Conservation (phyloP, 1,139 yeast genomes). For the Kurtzmaniella quercitrusa region DNA sequence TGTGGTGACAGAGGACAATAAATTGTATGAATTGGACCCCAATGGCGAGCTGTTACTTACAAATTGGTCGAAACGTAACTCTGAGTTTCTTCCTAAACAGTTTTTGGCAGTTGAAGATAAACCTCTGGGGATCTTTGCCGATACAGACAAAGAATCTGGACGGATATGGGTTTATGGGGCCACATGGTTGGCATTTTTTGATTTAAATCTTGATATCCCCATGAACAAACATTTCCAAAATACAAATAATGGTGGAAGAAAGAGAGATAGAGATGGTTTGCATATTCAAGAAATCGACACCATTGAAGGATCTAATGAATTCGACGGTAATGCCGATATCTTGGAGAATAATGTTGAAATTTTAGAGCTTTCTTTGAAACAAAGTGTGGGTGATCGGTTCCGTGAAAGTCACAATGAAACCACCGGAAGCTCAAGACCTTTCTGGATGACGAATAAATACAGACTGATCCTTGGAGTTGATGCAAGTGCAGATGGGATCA, state of each 20-base stretch:
- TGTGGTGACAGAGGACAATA: slow-evolving; percentile 71
- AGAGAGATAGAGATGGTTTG: slow-evolving; percentile 64
- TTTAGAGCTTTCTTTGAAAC: slow-evolving; percentile 27
- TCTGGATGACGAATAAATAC: slow-evolving; percentile 76
- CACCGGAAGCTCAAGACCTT: slow-evolving; percentile 35
- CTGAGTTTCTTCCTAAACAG: slow-evolving; percentile 69
- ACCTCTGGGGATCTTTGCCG: slow-evolving; percentile 66
- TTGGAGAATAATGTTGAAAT: slow-evolving; percentile 30
- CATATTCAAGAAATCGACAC: slow-evolving; percentile 36
- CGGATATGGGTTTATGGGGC: slow-evolving; percentile 82
- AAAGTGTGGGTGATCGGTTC: slow-evolving; percentile 26
- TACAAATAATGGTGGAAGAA: slow-evolving; percentile 27
- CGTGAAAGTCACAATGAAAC: slow-evolving; percentile 26
- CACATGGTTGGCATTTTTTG: slow-evolving; percentile 78
- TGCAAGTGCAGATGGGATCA: slow-evolving; percentile 51
- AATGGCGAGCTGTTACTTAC: slow-evolving; percentile 49
- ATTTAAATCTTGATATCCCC: slow-evolving; percentile 60
- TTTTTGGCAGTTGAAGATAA: slow-evolving; percentile 59
- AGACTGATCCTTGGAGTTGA: slow-evolving; percentile 68
- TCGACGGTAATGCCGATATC: slow-evolving; percentile 14
- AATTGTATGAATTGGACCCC: slow-evolving; percentile 58
- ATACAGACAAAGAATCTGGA: slow-evolving; percentile 21
- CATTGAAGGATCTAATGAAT: slow-evolving; percentile 22
- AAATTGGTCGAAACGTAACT: slow-evolving; percentile 75
- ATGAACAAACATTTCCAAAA: slow-evolving; percentile 26